These are phyloP conservation scores for Syzygium oleosum DNA, from an alignment of 345 rosid species.

Conservation along the genomic window DNA sequence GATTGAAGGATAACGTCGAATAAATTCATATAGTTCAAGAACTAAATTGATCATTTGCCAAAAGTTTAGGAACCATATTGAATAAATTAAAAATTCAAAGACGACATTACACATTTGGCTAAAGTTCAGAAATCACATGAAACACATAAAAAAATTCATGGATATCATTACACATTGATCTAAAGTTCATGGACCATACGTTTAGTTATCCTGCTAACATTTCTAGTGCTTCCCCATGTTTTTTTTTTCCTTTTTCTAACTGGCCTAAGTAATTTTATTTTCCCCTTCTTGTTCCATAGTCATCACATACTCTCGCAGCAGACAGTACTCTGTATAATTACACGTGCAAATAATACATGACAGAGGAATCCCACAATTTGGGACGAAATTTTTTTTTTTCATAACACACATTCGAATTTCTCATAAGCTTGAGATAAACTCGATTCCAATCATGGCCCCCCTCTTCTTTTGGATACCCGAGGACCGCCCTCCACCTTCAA, in stretches of 20 bases:
- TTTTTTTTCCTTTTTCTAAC: neutral
- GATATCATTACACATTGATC: accelerated
- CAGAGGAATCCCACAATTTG: neutral
- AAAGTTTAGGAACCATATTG: accelerated
- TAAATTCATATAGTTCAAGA: accelerated
- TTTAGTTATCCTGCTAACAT: neutral
- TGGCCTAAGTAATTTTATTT: neutral
- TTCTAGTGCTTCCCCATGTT: neutral
- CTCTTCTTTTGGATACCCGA: neutral
- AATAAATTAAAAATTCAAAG: accelerated
- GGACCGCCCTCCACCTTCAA: neutral
- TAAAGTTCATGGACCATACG: neutral
- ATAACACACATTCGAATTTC: neutral
- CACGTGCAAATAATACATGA: neutral
- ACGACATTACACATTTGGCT: accelerated
- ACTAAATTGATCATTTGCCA: neutral
- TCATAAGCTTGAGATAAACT: neutral
- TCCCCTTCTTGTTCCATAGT: neutral
- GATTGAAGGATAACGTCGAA: neutral
- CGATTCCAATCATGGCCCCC: neutral
- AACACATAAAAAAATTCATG: accelerated
- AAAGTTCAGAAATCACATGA: accelerated
- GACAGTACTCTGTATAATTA: neutral
- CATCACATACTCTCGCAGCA: neutral
- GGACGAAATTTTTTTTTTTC: too few species aligned